These are phyloP conservation scores for Talaromyces islandicus DNA, from an alignment of 2,329 filamentous ascomycete genomes.

Conservation along the genomic window DNA sequence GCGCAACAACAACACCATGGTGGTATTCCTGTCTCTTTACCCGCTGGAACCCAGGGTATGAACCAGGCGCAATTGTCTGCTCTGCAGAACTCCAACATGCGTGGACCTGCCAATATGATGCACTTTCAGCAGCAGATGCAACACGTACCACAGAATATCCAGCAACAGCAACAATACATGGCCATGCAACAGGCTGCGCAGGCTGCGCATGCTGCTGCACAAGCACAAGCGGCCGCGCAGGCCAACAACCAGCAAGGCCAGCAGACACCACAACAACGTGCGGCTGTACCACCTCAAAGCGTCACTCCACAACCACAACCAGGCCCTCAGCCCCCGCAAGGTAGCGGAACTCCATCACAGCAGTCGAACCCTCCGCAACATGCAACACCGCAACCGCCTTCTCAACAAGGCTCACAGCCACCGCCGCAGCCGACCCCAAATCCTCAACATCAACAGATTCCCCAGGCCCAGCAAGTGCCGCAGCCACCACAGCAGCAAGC, in stretches of 20 bases:
- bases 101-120: constrained; percentile 30
- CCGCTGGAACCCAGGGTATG: constrained; percentile 35
- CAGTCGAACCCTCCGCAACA: constrained; percentile 30
- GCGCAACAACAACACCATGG: constrained; percentile 26
- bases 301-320: constrained; percentile 41
- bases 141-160: constrained; percentile 37
- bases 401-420: constrained; percentile 30
- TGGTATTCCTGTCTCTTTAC: constrained; percentile 33
- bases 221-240: constrained; percentile 13
- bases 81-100: constrained; percentile 38
- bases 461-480: constrained; percentile 29
- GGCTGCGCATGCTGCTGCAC: constrained; percentile 14
- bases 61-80: constrained; percentile 39
- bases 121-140: constrained; percentile 38
- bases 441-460: constrained; percentile 32
- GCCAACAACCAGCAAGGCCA: constrained; percentile 32
- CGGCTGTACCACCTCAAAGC: constrained; percentile 35
- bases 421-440: constrained; percentile 32
- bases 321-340: constrained; percentile 31
- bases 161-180: constrained; percentile 32
- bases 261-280: constrained; percentile 36
- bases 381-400: constrained; percentile 24
- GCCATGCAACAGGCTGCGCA: constrained; percentile 27
- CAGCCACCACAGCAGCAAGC: constrained; percentile 22
- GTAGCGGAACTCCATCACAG: constrained; percentile 30